These are phyloP conservation scores for Coemansia sp. DNA, from an alignment of 192 early-diverging fungal genomes.

Conservation along the genomic window DNA sequence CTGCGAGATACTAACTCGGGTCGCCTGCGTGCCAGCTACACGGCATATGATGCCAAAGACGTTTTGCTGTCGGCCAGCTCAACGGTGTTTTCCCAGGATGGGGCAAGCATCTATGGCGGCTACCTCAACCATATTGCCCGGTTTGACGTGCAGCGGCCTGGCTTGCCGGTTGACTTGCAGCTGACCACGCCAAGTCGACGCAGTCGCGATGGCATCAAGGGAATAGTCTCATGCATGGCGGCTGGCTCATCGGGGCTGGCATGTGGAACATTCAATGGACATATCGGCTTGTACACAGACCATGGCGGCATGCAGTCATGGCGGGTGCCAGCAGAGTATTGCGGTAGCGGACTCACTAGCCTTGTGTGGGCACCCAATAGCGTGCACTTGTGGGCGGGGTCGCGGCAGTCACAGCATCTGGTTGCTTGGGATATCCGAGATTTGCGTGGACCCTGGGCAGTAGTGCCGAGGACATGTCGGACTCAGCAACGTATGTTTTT, in stretches of 20 bases:
- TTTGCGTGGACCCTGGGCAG: slow-evolving; percentile 59
- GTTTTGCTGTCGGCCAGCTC: slow-evolving; percentile 64
- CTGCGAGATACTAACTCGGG: slow-evolving; percentile 62
- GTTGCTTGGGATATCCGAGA: slow-evolving; percentile 81
- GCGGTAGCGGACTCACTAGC: slow-evolving; percentile 55
- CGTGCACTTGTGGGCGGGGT: slow-evolving; percentile 63
- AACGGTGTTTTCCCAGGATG: slow-evolving; percentile 66
- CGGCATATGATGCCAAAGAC: slow-evolving; percentile 63
- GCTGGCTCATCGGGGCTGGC: slow-evolving; percentile 59
- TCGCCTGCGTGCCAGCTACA: slow-evolving; percentile 65
- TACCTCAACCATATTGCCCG: slow-evolving; percentile 64
- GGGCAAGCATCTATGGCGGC: slow-evolving; percentile 65
- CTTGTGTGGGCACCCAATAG: slow-evolving; percentile 69
- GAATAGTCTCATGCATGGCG: slow-evolving; percentile 69
- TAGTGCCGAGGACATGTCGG: slow-evolving; percentile 51
- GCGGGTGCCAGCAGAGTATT: slow-evolving; percentile 42
- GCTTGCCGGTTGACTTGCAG: slow-evolving; percentile 48
- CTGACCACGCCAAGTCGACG: slow-evolving; percentile 61
- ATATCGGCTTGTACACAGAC: slow-evolving; percentile 64
- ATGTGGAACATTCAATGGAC: slow-evolving; percentile 67
- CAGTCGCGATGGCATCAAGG: slow-evolving; percentile 72
- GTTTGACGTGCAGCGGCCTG: slow-evolving; percentile 69
- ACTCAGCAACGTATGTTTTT: slow-evolving; percentile 75
- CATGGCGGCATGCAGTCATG: slow-evolving; percentile 26
- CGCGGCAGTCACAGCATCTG: slow-evolving; percentile 59